A percentile compares a stretch with the other conserved stretches of the same genome.
Evolutionary conservation across 2,329 filamentous ascomycete genomes (phyloP).

Genomic region (Saccharata proteae): DNA sequence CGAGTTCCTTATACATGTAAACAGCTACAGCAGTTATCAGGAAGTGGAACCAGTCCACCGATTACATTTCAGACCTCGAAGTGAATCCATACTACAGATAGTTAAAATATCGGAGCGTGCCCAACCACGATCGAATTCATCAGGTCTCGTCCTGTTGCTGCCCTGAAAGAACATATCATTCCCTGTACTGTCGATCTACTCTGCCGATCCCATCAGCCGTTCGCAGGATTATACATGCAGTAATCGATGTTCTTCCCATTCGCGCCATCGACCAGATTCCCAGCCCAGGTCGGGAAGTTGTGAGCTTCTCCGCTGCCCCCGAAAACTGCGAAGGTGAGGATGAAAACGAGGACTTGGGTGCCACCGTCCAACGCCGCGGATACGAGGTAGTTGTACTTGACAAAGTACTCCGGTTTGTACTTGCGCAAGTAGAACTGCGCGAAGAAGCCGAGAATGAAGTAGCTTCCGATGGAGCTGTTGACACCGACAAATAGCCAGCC

Average conservation of each 20-base stretch:
- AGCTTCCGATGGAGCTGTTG: conserved; percentile 24
- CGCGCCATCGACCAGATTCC: background rate
- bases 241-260: background rate
- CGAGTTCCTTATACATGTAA: no score
- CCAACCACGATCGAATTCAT: no score
- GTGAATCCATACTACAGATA: no score
- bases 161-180: no score
- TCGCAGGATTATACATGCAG: no score
- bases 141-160: no score
- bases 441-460: conserved; percentile 24
- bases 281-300: background rate
- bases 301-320: conserved; percentile 21
- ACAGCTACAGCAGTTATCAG: no score
- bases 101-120: no score
- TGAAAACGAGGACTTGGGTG: conserved; percentile 28
- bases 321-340: conserved; percentile 32
- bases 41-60: no score
- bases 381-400: conserved; percentile 62
- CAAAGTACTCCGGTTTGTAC: conserved; percentile 11
- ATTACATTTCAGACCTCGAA: no score
- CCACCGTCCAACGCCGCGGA: conserved; percentile 61
- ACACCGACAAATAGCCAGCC: conserved; percentile 32
- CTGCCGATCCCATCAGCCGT: no score
- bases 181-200: no score
- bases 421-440: conserved; percentile 25